Conservation (phyloP, 495 filamentous ascomycete species). For the Recurvomyces mirabilis region DNA sequence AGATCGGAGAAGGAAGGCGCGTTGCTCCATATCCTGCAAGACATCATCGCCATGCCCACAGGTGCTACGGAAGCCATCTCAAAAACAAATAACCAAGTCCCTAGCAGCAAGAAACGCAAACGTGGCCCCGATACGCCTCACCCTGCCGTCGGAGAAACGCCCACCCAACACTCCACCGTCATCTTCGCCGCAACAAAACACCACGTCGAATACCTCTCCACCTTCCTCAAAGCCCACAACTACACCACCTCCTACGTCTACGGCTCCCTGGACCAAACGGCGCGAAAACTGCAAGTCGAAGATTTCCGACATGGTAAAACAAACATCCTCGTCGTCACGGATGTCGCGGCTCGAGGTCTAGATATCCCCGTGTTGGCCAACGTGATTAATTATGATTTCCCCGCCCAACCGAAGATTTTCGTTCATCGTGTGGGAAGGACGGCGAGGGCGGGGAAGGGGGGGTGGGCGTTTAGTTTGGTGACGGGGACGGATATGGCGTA, state of each 20-base stretch:
- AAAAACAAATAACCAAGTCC: constrained; percentile 26
- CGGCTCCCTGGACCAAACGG: constrained; percentile 85
- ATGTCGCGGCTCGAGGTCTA: constrained; percentile 93
- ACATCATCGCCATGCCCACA: constrained; percentile 86
- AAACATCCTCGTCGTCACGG: constrained; percentile 91
- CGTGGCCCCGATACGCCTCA: constrained; percentile 36
- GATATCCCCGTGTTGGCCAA: constrained; percentile 95
- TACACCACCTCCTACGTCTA: constrained; percentile 89
- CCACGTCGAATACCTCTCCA: constrained; percentile 87
- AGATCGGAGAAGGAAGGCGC: constrained; percentile 86
- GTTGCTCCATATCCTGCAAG: constrained; percentile 73
- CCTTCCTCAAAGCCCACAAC: constrained; percentile 58
- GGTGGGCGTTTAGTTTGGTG: constrained; percentile 91
- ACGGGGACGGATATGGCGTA: constrained; percentile 78
- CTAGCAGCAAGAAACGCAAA: constrained; percentile 41
- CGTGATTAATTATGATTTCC: constrained; percentile 98
- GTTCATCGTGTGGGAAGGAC: constrained; percentile 94
- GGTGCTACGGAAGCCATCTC: constrained; percentile 49
- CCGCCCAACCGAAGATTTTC: constrained; percentile 90
- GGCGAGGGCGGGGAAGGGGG: constrained; percentile 77
- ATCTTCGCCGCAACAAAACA: constrained; percentile 92
- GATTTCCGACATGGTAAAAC: constrained; percentile 74
- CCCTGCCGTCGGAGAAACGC: constrained; percentile 42
- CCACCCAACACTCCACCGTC: constrained; percentile 76
- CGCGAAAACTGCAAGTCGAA: constrained; percentile 79